Evolutionary conservation across 1,284 basidiomycete species (phyloP), one percentile per base, ranked within the genome.

Genomic region (Ganoderma leucocontextum): DNA sequence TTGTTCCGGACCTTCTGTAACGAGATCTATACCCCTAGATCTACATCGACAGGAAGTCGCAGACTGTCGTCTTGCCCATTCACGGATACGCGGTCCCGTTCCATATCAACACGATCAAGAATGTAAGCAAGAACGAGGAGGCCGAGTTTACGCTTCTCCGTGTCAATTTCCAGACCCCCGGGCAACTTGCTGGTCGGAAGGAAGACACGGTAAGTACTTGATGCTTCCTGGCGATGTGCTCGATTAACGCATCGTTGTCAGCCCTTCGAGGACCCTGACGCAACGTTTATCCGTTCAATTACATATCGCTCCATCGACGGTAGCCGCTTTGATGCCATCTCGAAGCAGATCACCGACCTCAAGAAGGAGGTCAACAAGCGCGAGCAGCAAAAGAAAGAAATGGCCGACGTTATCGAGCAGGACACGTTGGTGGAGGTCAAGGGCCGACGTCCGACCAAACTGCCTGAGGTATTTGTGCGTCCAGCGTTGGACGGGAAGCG

Each of bases 101-200:
- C 85, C 98, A 99, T 78, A 97, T 99, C 82, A 98, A 98, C 77
- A 97, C 96, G 1, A 95, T 99, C 73, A 99, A 99, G 82, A 99
- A 98, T 78, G 94, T 94, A 42, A 96, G 94, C 85, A 99, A 99
- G 84, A 97, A 91, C 73, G 97, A 99, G 73, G 98, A 99, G 79
- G 95, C 95, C 9, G 96, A 99, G 64, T 95, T 92, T 79, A 97
- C 97, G 0, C 95, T 95, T 72, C 86, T 99, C 67, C 91, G 98
- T 4, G 96, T 99, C 82, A 99, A 99, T 82, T 98, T 99, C 84
- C 96, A 99, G 79, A 98, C 97, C 0, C 98, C 98, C 0, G 98
- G 98, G 60, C 97, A 99, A 79, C 91, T 99, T 60, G 94, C 96
- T 0, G 98, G 98, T 49, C 98, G 98, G 85, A 99, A 99, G 83